Conservation (phyloP, 192 early-diverging fungal genomes). For the Funneliformis mosseae region DNA sequence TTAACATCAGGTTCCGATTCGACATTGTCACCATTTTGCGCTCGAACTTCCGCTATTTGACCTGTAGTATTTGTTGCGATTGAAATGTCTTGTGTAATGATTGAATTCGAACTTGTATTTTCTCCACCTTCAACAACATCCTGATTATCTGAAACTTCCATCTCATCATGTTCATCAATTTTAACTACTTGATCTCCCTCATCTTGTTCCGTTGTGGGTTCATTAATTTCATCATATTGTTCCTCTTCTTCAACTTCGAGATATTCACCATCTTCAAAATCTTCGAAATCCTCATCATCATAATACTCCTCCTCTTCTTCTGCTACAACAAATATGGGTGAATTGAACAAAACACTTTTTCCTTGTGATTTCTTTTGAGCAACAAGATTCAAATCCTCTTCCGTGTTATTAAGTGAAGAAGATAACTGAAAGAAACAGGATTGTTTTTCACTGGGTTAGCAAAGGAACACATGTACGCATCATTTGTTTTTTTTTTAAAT, state of each 20-base stretch:
- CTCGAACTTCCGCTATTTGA: not conserved
- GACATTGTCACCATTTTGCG: not conserved
- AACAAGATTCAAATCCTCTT: constrained; percentile 13
- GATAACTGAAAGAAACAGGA: constrained; percentile 22
- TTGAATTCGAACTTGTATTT: not conserved
- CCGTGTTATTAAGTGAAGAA: constrained; percentile 9
- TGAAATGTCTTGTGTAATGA: not conserved
- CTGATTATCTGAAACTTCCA: not conserved
- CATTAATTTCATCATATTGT: constrained; percentile 16
- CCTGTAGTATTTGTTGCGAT: not conserved
- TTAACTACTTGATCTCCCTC: constrained; percentile 45
- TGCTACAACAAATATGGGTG: constrained; percentile 33
- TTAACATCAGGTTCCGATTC: not conserved
- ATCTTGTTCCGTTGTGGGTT: constrained; percentile 43
- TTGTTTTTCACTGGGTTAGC: not conserved
- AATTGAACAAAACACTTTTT: constrained; percentile 19
- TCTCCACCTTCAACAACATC: not conserved
- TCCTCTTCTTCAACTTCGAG: constrained; percentile 42
- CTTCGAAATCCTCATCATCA: constrained; percentile 41
- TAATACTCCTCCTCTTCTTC: constrained; percentile 53
- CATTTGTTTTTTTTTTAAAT: not conserved
- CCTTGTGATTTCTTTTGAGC: not conserved
- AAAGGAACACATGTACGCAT: not conserved
- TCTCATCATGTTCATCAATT: constrained; percentile 40
- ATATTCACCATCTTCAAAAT: constrained; percentile 35